Evolutionary conservation across 2,329 filamentous ascomycete genomes (phyloP).

Genomic region (Coleophoma cylindrospora): DNA sequence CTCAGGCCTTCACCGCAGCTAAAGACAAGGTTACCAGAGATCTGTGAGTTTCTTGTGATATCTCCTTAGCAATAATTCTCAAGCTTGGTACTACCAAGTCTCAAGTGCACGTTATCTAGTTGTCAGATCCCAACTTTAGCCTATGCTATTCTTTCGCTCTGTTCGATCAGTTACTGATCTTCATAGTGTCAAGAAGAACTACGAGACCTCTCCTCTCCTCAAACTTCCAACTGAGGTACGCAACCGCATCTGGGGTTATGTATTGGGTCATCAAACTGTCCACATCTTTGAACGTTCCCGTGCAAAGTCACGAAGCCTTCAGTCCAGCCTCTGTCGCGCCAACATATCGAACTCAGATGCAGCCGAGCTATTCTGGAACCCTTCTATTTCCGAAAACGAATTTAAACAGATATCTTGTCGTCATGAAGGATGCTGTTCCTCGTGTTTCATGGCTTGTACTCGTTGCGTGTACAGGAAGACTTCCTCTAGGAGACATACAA

Average conservation of each 20-base stretch:
- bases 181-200: too few species aligned
- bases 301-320: not conserved
- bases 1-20: not conserved
- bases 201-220: not conserved
- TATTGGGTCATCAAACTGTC: not conserved
- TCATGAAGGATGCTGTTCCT: not conserved
- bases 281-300: not conserved
- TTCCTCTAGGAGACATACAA: too few species aligned
- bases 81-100: too few species aligned
- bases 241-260: not conserved
- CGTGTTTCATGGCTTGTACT: too few species aligned
- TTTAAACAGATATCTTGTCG: not conserved
- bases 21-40: not conserved
- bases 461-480: too few species aligned
- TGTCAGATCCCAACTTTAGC: too few species aligned
- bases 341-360: not conserved
- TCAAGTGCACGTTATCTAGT: too few species aligned
- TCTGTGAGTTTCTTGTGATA: not conserved
- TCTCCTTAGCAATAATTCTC: not conserved
- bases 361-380: not conserved
- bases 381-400: not conserved
- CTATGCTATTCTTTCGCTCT: too few species aligned
- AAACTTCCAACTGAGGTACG: not conserved
- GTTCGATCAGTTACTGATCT: too few species aligned
- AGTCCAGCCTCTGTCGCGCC: not conserved